Evolutionary conservation across 2,329 filamentous ascomycete species (phyloP), one percentile per base, ranked within the genome.

Genomic region (Paraphoma chrysanthemicola): DNA sequence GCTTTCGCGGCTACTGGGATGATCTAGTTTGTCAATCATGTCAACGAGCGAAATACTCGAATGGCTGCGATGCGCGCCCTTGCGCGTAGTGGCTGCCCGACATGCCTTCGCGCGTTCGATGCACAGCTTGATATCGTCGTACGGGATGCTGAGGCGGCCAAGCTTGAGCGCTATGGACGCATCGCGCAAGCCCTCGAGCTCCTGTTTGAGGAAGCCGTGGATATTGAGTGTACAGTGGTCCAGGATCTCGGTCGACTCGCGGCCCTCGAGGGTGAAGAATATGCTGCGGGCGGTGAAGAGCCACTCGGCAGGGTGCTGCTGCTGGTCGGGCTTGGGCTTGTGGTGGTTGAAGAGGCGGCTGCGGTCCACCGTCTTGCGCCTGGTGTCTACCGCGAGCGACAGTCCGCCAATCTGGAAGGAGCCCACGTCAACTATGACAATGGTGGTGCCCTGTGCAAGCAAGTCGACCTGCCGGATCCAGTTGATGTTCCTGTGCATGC

Each of bases 401-500:
- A 97, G 86, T 66, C 87, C 91, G 55, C 93, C 94, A 53, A 97
- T 81, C 71, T 97, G 91, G 43, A 98, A 76, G 59, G 88, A 91
- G 18, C 95, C 95, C 28, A 96, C 91, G 63, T 93, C 91, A 23
- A 89, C 82, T 33, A 98, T 82, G 54, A 88, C 89, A 51, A 97
- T 73, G 6, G 89, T 88, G 0, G 92, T 91, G 69, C 93, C 92
- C 16, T 88, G 89, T 10, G 93, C 92, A 28, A 96, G 88, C 36
- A 99, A 81, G 78, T 99, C 95, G 16, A 98, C 88, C 84, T 97
- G 84, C 51, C 90, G 87, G 62, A 99, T 85, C 90, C 92, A 97
- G 64, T 91, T 87, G 62, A 99, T 90, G 67, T 92, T 91, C 54
- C 90, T 83, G 71, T 99, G 95, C 50, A 99, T 77, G 54, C 85